These are phyloP conservation scores for Prosopis cineraria DNA, from an alignment of 306 rosid genomes.

Conservation along the genomic window DNA sequence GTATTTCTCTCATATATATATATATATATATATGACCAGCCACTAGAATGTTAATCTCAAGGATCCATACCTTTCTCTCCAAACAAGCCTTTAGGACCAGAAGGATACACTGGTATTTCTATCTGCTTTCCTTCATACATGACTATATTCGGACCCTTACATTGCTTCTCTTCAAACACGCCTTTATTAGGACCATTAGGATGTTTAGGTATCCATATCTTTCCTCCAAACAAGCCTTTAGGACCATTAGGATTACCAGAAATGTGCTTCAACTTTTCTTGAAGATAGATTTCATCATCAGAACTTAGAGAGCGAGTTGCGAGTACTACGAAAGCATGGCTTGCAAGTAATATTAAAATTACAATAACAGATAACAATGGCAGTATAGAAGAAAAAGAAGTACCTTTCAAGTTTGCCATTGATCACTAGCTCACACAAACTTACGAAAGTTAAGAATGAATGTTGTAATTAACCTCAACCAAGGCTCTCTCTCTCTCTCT, in stretches of 20 bases:
- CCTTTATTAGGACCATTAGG: too few species aligned
- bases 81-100: too few species aligned
- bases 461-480: background rate
- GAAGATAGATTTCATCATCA: background rate
- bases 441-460: background rate
- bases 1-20: too few species aligned
- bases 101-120: too few species aligned
- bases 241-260: background rate
- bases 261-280: background rate
- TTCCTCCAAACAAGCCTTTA: background rate
- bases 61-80: too few species aligned
- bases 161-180: too few species aligned
- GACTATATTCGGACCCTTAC: too few species aligned
- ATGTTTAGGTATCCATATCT: too few species aligned
- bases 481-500: background rate
- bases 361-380: background rate
- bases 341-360: background rate
- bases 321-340: background rate
- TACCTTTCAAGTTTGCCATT: background rate
- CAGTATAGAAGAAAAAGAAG: background rate
- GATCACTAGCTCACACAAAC: background rate
- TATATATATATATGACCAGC: too few species aligned
- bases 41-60: too few species aligned
- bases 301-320: background rate
- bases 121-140: too few species aligned